A percentile compares a stretch with the other conserved stretches of the same genome.
These are phyloP conservation scores for Backusella circina DNA, from an alignment of 192 early-diverging fungal genomes.

Conservation along the genomic window DNA sequence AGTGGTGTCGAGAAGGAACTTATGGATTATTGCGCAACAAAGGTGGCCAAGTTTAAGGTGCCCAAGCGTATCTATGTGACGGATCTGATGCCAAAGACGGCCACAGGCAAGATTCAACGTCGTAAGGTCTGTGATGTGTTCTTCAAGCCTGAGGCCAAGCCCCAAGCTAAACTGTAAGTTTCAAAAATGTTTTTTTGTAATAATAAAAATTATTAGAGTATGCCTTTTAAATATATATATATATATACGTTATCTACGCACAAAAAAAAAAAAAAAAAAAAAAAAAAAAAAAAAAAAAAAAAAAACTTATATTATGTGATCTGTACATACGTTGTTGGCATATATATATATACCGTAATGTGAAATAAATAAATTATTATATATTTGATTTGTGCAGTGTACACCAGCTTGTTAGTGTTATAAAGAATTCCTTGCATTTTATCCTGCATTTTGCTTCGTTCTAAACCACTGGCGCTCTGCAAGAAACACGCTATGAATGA, in stretches of 20 bases:
- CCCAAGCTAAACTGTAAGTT: slow-evolving; percentile 5
- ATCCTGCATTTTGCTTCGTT: background rate
- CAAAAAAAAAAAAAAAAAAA: background rate
- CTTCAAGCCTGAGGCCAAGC: slow-evolving; percentile 21
- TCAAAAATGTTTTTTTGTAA: background rate
- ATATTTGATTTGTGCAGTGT: background rate
- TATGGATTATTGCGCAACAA: slow-evolving; percentile 41
- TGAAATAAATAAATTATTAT: slow-evolving; percentile 4
- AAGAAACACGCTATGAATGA: background rate
- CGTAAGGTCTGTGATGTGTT: slow-evolving; percentile 19
- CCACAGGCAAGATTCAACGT: slow-evolving; percentile 65
- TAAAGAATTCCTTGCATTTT: background rate
- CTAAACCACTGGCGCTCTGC: background rate
- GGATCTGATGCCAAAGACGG: slow-evolving; percentile 62
- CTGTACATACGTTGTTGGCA: background rate
- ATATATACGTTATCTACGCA: background rate
- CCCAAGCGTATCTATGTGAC: slow-evolving; percentile 70
- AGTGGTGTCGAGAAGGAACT: slow-evolving; percentile 45
- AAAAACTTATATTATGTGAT: background rate
- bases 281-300: background rate
- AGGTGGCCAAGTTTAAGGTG: slow-evolving; percentile 68
- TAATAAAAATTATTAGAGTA: background rate
- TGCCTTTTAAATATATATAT: background rate
- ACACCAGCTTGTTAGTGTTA: background rate
- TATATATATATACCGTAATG: no score